A percentile compares a stretch with the other conserved stretches of the same genome.
Evolutionary conservation across 2,329 filamentous ascomycete species (phyloP).

Genomic region (Atkinsonella hypoxylon): DNA sequence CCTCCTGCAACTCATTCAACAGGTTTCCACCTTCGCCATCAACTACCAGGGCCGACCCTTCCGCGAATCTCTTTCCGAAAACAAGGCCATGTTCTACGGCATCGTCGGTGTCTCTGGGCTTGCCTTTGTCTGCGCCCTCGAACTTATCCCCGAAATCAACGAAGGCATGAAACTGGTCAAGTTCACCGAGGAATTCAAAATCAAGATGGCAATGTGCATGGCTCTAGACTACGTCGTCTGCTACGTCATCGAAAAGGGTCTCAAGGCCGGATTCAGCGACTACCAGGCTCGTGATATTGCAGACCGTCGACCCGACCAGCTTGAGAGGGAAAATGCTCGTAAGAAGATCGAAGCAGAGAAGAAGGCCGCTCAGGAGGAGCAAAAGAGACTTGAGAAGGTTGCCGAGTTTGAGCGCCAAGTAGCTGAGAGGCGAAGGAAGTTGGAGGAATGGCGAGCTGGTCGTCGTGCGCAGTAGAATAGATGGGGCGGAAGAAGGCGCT

Average conservation of each 20-base stretch:
- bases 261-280: slow-evolving; percentile 83
- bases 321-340: slow-evolving; percentile 60
- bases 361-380: slow-evolving; percentile 39
- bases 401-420: slow-evolving; percentile 48
- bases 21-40: slow-evolving; percentile 97
- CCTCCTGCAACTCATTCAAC: slow-evolving; percentile 93
- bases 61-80: slow-evolving; percentile 89
- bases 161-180: slow-evolving; percentile 84
- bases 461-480: slow-evolving; percentile 10
- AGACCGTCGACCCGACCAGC: slow-evolving; percentile 71
- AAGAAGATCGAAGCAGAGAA: slow-evolving; percentile 44
- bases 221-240: slow-evolving; percentile 76
- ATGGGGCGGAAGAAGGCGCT: too few relatives aligned
- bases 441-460: slow-evolving; percentile 34
- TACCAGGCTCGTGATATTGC: slow-evolving; percentile 92
- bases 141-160: slow-evolving; percentile 93
- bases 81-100: slow-evolving; percentile 96
- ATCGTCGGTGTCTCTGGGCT: slow-evolving; percentile 81
- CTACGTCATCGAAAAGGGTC: slow-evolving; percentile 72
- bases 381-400: slow-evolving; percentile 40
- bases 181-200: slow-evolving; percentile 81
- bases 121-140: slow-evolving; percentile 87
- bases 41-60: slow-evolving; percentile 98
- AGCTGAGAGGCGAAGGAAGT: slow-evolving; percentile 34
- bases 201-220: slow-evolving; percentile 76